Percentiles rank a stretch among this genome's conserved stretches.
Evolutionary conservation across 306 rosid genomes (phyloP).

Genomic region (Prunus dulcis): DNA sequence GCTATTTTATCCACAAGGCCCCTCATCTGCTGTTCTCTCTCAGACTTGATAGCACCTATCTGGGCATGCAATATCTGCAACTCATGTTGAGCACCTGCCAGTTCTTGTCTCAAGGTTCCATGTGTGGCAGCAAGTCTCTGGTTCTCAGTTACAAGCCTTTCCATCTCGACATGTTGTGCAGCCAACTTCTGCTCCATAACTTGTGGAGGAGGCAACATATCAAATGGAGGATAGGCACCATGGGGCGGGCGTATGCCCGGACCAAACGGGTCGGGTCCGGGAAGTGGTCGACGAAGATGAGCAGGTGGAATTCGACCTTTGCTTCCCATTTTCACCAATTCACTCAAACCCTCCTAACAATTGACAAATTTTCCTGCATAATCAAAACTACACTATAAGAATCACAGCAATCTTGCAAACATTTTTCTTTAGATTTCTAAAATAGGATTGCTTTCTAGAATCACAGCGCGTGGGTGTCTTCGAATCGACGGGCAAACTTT

Average conservation of each 20-base stretch:
- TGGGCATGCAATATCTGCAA: slow-evolving; percentile 76
- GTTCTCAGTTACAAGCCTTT: slow-evolving; percentile 71
- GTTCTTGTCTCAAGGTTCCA: slow-evolving; percentile 73
- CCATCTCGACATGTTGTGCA: slow-evolving; percentile 86
- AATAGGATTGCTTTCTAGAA: not conserved
- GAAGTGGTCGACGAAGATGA: slow-evolving; percentile 59
- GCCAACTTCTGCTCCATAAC: slow-evolving; percentile 93
- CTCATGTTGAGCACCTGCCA: slow-evolving; percentile 87
- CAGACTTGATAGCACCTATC: slow-evolving; percentile 62
- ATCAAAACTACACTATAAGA: not conserved
- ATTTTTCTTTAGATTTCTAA: not conserved
- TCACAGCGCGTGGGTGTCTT: not conserved
- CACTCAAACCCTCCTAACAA: slow-evolving; percentile 3
- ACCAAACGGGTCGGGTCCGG: slow-evolving; percentile 56
- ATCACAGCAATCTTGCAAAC: not conserved
- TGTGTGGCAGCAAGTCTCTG: slow-evolving; percentile 85
- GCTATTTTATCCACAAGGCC: slow-evolving; percentile 55
- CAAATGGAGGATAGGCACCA: slow-evolving; percentile 51
- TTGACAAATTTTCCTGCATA: not conserved
- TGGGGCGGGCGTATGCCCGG: slow-evolving; percentile 45
- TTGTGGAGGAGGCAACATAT: slow-evolving; percentile 71
- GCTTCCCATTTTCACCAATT: slow-evolving; percentile 58
- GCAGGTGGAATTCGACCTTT: slow-evolving; percentile 81
- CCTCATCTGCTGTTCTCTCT: slow-evolving; percentile 74
- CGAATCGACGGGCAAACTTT: no score